Evolutionary conservation across 129 eudicot species (phyloP).

Genomic region (Chrysanthemum seticuspe): DNA sequence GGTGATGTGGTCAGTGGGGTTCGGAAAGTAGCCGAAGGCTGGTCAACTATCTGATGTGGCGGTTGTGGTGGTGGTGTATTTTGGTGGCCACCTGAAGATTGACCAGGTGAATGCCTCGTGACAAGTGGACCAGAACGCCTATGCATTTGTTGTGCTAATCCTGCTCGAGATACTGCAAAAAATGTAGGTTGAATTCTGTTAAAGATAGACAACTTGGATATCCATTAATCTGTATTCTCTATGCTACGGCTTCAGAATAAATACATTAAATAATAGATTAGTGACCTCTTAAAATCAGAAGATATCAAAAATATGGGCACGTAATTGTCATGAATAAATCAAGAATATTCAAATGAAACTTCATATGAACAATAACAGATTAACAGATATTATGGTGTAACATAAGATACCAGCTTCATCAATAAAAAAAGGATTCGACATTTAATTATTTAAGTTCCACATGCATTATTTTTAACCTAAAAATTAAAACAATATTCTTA

Average conservation of each 20-base stretch:
- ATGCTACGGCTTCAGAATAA: not conserved
- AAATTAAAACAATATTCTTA: too few species aligned
- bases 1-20: conserved; percentile 30
- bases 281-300: too few species aligned
- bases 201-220: conserved; percentile 1
- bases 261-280: not conserved
- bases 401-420: too few species aligned
- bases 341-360: too few species aligned
- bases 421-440: too few species aligned
- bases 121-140: conserved; percentile 8
- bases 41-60: conserved; percentile 49
- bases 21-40: conserved; percentile 47
- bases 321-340: not conserved
- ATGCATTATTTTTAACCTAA: too few species aligned
- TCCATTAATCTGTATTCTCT: not conserved
- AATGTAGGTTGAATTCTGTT: not conserved
- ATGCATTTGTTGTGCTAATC: conserved; percentile 35
- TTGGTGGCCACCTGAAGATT: conserved; percentile 30
- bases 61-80: conserved; percentile 18
- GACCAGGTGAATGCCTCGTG: conserved; percentile 35
- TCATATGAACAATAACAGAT: too few species aligned
- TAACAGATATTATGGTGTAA: too few species aligned
- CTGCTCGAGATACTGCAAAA: conserved; percentile 41
- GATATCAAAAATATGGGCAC: too few species aligned
- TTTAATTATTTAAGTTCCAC: too few species aligned